phyloP scores from a whole-genome alignment of 2,329 filamentous ascomycete genomes.

The Talaromyces sp. region DNA sequence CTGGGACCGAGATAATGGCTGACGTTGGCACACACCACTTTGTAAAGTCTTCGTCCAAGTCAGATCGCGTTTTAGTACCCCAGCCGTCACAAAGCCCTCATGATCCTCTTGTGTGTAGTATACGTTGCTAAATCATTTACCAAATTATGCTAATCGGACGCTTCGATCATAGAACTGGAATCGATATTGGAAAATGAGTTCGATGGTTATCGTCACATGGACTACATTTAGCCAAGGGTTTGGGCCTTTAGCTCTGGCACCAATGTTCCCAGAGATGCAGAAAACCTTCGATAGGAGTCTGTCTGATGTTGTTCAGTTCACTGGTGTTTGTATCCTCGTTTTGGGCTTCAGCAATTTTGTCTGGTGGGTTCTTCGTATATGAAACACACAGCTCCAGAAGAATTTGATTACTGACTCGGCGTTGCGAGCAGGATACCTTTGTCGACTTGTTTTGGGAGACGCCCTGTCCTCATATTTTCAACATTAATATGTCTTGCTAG shows the following conservation, averaged over 20 bases:
- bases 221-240: conserved; percentile 59
- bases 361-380: conserved; percentile 46
- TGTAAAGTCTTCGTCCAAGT: conserved; percentile 55
- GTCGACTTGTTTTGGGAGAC: conserved; percentile 57
- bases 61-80: conserved; percentile 53
- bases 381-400: neutral
- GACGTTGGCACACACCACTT: conserved; percentile 67
- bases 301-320: conserved; percentile 59
- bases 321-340: conserved; percentile 59
- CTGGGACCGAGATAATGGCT: conserved; percentile 63
- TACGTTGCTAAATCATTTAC: too few relatives aligned
- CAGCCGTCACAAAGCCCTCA: conserved; percentile 52
- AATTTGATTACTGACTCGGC: neutral
- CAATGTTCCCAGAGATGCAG: conserved; percentile 64
- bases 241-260: conserved; percentile 57
- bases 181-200: conserved; percentile 51
- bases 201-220: conserved; percentile 50
- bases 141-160: neutral
- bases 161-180: conserved; percentile 48
- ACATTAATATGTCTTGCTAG: conserved; percentile 56
- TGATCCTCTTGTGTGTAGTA: conserved; percentile 46
- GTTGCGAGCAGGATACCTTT: conserved; percentile 54
- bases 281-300: conserved; percentile 58
- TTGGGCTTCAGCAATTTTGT: conserved; percentile 64
- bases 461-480: conserved; percentile 57